Evolutionary conservation across 73 alveolate genomes (phyloP).

Genomic region (Uronychia setigera): DNA sequence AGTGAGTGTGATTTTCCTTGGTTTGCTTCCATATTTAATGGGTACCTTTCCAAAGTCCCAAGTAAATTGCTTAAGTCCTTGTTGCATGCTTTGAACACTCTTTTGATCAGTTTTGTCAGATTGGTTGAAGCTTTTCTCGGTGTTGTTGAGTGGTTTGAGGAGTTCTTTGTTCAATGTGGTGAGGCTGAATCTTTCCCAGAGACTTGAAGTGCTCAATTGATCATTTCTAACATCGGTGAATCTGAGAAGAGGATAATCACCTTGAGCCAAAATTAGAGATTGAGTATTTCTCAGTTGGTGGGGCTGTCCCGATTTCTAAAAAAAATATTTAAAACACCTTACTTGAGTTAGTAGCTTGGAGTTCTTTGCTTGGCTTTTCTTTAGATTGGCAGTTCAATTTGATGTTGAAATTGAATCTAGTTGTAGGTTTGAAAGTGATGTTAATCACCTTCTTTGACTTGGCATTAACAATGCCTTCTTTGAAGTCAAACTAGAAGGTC

Average conservation of each 20-base stretch:
- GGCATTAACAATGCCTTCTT: constrained; percentile 95
- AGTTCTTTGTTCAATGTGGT: constrained; percentile 92
- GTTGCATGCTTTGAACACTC: constrained; percentile 61
- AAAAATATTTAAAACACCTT: constrained; percentile 28
- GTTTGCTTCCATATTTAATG: constrained; percentile 75
- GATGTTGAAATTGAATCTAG: constrained; percentile 88
- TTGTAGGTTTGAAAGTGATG: constrained; percentile 93
- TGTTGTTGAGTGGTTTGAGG: constrained; percentile 86
- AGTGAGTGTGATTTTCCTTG: constrained; percentile 89
- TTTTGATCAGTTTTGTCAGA: constrained; percentile 69
- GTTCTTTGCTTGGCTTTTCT: constrained; percentile 84
- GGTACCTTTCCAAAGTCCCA: constrained; percentile 95
- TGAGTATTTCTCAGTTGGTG: constrained; percentile 81
- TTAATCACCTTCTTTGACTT: constrained; percentile 93
- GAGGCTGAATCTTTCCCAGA: constrained; percentile 95
- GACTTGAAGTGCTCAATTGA: constrained; percentile 86
- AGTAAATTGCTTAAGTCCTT: constrained; percentile 72
- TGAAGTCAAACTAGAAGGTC: constrained; percentile 80
- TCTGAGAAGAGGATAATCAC: constrained; percentile 97
- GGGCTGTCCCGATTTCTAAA: constrained; percentile 57
- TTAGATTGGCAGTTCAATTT: constrained; percentile 89
- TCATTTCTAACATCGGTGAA: constrained; percentile 96
- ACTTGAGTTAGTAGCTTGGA: constrained; percentile 11
- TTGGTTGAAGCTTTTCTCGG: constrained; percentile 83
- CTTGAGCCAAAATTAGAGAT: constrained; percentile 93